A percentile compares a stretch with the other conserved stretches of the same genome.
phyloP scores from a whole-genome alignment of 345 rosid genomes.

The Reutealis trisperma region DNA sequence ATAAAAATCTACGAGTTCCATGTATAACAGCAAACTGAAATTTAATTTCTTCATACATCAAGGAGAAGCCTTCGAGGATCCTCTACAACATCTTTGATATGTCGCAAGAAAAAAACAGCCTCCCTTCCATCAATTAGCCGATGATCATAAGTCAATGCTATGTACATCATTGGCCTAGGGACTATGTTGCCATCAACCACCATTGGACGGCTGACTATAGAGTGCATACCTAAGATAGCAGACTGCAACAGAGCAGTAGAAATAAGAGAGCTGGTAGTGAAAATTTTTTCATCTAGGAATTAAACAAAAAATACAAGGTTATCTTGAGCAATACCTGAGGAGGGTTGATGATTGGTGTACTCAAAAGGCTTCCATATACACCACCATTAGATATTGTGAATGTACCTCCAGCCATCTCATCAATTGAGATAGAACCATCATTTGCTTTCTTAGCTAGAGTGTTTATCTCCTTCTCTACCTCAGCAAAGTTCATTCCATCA shows the following conservation, averaged over 20 bases:
- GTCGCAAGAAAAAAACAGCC: slow-evolving; percentile 80
- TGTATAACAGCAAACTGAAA: too few species aligned
- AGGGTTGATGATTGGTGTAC: slow-evolving; percentile 98
- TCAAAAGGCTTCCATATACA: slow-evolving; percentile 93
- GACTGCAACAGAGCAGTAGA: slow-evolving; percentile 41
- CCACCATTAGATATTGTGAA: slow-evolving; percentile 86
- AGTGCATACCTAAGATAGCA: slow-evolving; percentile 86
- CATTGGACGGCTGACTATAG: slow-evolving; percentile 78
- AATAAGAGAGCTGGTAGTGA: background rate
- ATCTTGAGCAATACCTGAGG: slow-evolving; percentile 64
- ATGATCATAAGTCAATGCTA: slow-evolving; percentile 78
- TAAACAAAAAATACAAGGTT: background rate
- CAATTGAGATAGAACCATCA: slow-evolving; percentile 90
- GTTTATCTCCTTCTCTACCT: slow-evolving; percentile 87
- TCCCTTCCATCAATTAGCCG: slow-evolving; percentile 89
- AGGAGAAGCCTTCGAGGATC: slow-evolving; percentile 80
- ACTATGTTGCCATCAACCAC: slow-evolving; percentile 62
- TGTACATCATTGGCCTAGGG: slow-evolving; percentile 86
- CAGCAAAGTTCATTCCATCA: slow-evolving; percentile 77
- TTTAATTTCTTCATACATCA: slow-evolving; percentile 18
- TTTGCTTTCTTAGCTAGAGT: slow-evolving; percentile 87
- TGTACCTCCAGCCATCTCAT: slow-evolving; percentile 99
- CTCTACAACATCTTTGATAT: slow-evolving; percentile 80
- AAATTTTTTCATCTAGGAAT: background rate
- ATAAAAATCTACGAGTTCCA: too few species aligned